Base-by-base conservation (phyloP, 163 green algal genomes). In the Prototheca wickerhamii region DNA sequence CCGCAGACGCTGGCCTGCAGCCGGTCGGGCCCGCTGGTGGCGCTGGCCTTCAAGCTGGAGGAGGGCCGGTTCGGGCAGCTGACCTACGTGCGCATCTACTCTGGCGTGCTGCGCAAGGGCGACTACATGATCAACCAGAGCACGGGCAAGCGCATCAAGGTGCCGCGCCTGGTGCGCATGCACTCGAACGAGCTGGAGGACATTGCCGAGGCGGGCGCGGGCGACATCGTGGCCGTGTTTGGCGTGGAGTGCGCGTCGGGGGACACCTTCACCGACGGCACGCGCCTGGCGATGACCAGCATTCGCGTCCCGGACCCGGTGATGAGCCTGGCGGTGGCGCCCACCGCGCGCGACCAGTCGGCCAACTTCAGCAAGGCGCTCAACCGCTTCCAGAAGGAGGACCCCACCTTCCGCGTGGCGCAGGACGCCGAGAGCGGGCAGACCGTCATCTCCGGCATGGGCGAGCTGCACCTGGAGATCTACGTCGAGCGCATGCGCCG, bases 221-320 rank as follows among this genome's bases (percentile, higher is more conserved):
- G 93, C 17, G 93, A 99, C 72, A 99, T 99, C 61, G 91, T 97
- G 50, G 93, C 93, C 57, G 82, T 98, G 64, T 99, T 99, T 74
- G 93, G 93, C n/a, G 87, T 99, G 29, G 93, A 99, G 60, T 99
- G 93, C 70, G 82, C 89, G 21, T 91, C 80, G 12, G 91, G 93
- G 0, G 91, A 98, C 75, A 96, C 93, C 26, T 97, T 98, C 74
- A 97, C 89, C 0, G 87, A 94, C 59, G 59, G n/a, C 50, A 33
- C 50, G 23, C 42, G 37, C 44, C 61, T 85, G 30, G 81, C 86
- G 15, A 92, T 95, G 88, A 87, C 82, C 3, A 90, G 80, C 53
- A 97, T 98, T 72, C 80, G 76, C 55, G 84, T 94, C 28, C 83
- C 87, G 17, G 87, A 95, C 15, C 85, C 87, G 2, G 91, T 98